Percentiles rank a stretch among this genome's conserved stretches.
These are phyloP conservation scores for Thelonectria discophora DNA, from an alignment of 2,329 filamentous ascomycete species.

Conservation along the genomic window DNA sequence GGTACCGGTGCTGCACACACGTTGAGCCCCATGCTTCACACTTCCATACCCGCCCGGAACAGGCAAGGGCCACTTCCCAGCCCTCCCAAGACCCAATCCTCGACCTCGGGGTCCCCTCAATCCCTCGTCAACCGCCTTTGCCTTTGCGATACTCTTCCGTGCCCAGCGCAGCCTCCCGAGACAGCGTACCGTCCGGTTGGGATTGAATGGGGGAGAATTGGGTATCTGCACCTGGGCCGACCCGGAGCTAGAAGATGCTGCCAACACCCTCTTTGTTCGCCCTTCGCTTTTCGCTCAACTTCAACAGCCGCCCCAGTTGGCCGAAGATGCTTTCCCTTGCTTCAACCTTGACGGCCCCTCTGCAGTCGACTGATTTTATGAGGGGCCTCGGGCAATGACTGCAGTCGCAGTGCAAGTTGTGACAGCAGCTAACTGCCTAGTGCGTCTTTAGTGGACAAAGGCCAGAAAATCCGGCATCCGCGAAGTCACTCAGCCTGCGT, in stretches of 20 bases:
- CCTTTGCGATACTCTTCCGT: not conserved
- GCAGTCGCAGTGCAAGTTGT: conserved; percentile 11
- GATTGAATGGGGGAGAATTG: conserved; percentile 5
- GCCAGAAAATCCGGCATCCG: conserved; percentile 10
- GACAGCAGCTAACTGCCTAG: conserved; percentile 22
- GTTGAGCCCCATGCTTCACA: conserved; percentile 1
- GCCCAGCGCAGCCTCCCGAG: conserved; percentile 14
- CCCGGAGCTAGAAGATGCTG: not conserved
- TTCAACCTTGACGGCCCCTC: conserved; percentile 8
- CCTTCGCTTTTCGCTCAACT: not conserved
- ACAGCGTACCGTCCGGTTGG: conserved; percentile 19
- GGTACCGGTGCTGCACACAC: conserved; percentile 10
- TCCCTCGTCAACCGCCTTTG: not conserved
- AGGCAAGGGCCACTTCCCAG: conserved; percentile 11
- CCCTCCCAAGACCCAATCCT: conserved; percentile 4
- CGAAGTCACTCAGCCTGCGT: conserved; percentile 14
- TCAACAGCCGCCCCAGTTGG: not conserved
- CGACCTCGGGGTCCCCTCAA: not conserved
- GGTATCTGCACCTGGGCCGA: not conserved
- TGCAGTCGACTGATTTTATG: conserved; percentile 15
- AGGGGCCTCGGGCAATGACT: conserved; percentile 15
- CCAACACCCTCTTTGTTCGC: not conserved
- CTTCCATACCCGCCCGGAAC: conserved; percentile 12
- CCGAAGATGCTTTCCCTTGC: not conserved
- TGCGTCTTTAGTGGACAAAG: conserved; percentile 24